phyloP scores from a whole-genome alignment of 2,329 filamentous ascomycete genomes.

The Fusarium tricinctum region DNA sequence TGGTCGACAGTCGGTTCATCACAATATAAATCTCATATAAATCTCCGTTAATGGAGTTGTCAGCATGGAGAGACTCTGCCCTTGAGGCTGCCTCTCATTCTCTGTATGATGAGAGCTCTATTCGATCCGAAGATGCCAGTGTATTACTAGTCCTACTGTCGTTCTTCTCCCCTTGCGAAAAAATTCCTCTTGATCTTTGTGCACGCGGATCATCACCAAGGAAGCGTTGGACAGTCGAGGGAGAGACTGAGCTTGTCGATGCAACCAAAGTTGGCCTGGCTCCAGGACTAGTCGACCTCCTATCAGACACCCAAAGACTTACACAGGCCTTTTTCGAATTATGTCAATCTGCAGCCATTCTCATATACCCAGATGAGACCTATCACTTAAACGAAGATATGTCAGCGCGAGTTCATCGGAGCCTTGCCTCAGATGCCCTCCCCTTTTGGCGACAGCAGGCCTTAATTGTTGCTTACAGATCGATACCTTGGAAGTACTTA shows the following conservation, averaged over 20 bases:
- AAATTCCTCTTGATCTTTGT: conserved; percentile 41
- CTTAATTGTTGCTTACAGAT: conserved; percentile 39
- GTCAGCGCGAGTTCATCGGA: conserved; percentile 28
- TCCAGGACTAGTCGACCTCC: conserved; percentile 19
- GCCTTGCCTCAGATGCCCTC: conserved; percentile 23
- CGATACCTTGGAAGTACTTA: conserved; percentile 45
- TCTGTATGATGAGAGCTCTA: conserved; percentile 26
- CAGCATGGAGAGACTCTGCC: conserved; percentile 38
- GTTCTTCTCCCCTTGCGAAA: conserved; percentile 41
- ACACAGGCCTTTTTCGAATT: conserved; percentile 30
- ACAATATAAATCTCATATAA: conserved; percentile 4
- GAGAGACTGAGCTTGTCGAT: conserved; percentile 46
- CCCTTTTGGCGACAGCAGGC: conserved; percentile 41
- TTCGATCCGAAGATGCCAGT: conserved; percentile 38
- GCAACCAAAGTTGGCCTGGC: conserved; percentile 50
- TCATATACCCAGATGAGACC: conserved; percentile 27
- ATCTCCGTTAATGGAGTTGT: conserved; percentile 23
- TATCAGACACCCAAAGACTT: conserved; percentile 31
- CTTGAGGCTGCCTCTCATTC: conserved; percentile 37
- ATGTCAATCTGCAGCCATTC: conserved; percentile 19
- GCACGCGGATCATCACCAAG: conserved; percentile 39
- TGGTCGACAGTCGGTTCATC: conserved; percentile 7
- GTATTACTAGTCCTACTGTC: conserved; percentile 41
- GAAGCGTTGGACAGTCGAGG: conserved; percentile 45
- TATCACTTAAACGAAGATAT: conserved; percentile 42